Conservation (phyloP, 2,329 filamentous ascomycete genomes). For the Fusarium irregulare region DNA sequence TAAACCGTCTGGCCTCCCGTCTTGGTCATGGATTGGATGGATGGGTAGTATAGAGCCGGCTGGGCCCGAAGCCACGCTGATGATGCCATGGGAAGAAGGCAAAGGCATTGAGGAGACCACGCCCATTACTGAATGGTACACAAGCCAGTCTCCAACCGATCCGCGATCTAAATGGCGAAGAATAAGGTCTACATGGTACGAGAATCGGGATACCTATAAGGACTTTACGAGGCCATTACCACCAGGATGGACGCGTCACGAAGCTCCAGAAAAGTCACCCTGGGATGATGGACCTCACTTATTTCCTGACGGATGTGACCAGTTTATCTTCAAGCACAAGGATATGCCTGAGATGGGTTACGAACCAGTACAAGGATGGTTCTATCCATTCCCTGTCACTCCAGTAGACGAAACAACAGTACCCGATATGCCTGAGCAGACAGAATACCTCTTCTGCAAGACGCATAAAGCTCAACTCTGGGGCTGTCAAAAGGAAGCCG, state of each 20-base stretch:
- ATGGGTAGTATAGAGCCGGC: neutral
- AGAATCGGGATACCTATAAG: constrained; percentile 6
- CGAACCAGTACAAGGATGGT: neutral
- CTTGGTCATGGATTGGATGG: constrained; percentile 30
- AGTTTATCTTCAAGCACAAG: constrained; percentile 2
- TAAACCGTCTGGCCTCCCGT: neutral
- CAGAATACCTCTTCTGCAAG: constrained; percentile 13
- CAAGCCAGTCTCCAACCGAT: neutral
- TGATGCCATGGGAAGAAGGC: accelerated
- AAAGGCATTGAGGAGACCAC: constrained; percentile 5
- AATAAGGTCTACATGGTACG: constrained; percentile 10
- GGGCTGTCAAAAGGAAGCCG: neutral
- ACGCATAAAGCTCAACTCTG: neutral
- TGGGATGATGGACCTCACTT: neutral
- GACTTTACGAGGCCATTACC: neutral
- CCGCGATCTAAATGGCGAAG: neutral
- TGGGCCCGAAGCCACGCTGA: neutral
- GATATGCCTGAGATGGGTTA: no score
- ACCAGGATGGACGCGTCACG: constrained; percentile 10
- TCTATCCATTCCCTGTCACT: constrained; percentile 10
- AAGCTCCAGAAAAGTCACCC: neutral
- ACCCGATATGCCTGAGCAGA: constrained; percentile 20
- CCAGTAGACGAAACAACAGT: constrained; percentile 10
- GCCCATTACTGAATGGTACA: constrained; percentile 13
- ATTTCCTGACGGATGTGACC: constrained; percentile 3